Evolutionary conservation across 1,284 basidiomycete genomes (phyloP).

Genomic region (Agroathelia rolfsii): DNA sequence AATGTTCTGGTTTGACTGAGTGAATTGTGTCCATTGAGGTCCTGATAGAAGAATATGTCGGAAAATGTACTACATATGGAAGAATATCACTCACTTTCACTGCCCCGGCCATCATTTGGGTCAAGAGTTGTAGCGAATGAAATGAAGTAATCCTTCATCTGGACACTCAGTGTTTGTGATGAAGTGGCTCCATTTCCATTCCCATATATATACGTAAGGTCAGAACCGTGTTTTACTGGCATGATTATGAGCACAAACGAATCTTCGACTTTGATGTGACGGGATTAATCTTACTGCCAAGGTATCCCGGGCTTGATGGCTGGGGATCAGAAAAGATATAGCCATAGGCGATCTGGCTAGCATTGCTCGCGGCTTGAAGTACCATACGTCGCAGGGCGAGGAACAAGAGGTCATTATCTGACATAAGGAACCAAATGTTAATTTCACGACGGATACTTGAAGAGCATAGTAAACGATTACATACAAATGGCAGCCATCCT

Average conservation of each 20-base stretch:
- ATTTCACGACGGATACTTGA: conserved; percentile 6
- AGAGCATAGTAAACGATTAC: too few species aligned
- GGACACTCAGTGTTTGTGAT: conserved; percentile 21
- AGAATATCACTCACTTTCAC: conserved; percentile 19
- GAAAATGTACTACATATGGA: too few species aligned
- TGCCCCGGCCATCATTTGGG: conserved; percentile 38
- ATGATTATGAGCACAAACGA: too few species aligned
- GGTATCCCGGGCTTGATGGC: conserved; percentile 11
- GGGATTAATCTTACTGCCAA: conserved; percentile 23
- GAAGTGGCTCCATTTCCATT: conserved; percentile 17
- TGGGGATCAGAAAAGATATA: conserved; percentile 41
- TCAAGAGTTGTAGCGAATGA: conserved; percentile 38
- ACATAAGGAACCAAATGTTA: not conserved
- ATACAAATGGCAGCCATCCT: conserved; percentile 32
- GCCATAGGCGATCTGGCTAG: conserved; percentile 32
- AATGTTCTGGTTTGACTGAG: conserved; percentile 21
- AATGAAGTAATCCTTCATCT: conserved; percentile 43
- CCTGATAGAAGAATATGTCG: conserved; percentile 16
- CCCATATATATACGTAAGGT: conserved; percentile 32
- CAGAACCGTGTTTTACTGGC: conserved; percentile 30
- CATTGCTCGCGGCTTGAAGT: conserved; percentile 26
- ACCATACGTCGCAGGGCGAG: conserved; percentile 30
- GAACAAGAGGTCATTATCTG: conserved; percentile 33
- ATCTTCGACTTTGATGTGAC: too few species aligned
- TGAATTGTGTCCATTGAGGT: conserved; percentile 28